phyloP scores from a whole-genome alignment of 345 rosid species.

The Nephelium lappaceum region DNA sequence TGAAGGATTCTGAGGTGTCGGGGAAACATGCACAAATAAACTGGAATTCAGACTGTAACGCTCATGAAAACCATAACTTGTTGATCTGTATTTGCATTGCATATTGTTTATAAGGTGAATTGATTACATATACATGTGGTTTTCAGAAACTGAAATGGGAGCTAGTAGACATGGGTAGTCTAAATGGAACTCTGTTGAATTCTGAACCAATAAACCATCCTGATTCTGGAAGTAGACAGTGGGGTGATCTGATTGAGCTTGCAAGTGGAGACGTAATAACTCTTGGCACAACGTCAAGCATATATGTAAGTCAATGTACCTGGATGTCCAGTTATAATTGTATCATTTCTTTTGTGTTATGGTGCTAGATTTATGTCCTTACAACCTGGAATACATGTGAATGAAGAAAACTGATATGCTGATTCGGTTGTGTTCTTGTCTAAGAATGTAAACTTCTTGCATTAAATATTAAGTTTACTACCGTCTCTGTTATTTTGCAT shows the following conservation, averaged over 20 bases:
- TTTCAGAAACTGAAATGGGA: conserved; percentile 94
- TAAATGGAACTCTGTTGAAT: conserved; percentile 94
- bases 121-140: conserved; percentile 27
- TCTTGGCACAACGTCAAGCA: conserved; percentile 77
- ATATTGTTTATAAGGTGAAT: conserved; percentile 16
- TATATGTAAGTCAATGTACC: conserved; percentile 58
- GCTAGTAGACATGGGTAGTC: conserved; percentile 94
- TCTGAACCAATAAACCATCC: conserved; percentile 64
- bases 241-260: conserved; percentile 84
- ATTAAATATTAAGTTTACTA: background rate
- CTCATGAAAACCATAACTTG: conserved; percentile 19
- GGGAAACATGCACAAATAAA: conserved; percentile 96
- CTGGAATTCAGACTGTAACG: conserved; percentile 82
- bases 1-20: conserved; percentile 93
- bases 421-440: background rate
- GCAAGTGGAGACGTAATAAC: conserved; percentile 80
- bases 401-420: conserved; percentile 1
- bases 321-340: background rate
- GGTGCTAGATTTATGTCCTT: conserved; percentile 4
- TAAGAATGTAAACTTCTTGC: background rate
- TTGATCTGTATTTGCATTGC: conserved; percentile 24
- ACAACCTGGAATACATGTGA: background rate
- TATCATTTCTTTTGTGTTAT: background rate
- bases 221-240: conserved; percentile 67
- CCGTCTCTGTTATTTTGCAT: background rate